phyloP scores from a whole-genome alignment of 768 basidiomycete genomes.

The Hysterangium stoloniferum region DNA sequence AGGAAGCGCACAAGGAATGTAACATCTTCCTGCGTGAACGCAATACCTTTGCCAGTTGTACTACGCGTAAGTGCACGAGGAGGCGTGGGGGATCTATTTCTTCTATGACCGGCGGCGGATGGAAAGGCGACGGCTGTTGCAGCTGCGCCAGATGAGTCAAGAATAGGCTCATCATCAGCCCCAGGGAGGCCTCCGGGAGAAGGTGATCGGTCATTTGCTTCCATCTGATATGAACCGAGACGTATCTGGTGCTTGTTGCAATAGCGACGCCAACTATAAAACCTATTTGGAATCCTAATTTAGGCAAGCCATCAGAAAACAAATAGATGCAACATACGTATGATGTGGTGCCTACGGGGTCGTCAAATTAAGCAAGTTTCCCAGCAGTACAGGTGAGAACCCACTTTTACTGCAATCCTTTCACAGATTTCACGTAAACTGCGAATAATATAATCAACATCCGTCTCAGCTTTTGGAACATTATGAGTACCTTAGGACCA shows the following conservation, averaged over 20 bases:
- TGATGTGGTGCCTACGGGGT: conserved; percentile 70
- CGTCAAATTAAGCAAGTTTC: no score
- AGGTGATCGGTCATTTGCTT: conserved; percentile 21
- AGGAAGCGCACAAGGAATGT: conserved; percentile 69
- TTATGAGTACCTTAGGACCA: conserved; percentile 59
- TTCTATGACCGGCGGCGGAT: background rate
- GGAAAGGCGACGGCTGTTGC: background rate
- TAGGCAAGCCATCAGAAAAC: background rate
- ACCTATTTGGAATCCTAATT: conserved; percentile 34
- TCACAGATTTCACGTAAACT: conserved; percentile 82
- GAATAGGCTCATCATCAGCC: conserved; percentile 6
- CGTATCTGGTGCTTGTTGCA: conserved; percentile 91
- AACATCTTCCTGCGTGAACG: conserved; percentile 80
- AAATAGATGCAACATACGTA: conserved; percentile 43
- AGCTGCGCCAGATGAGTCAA: conserved; percentile 6
- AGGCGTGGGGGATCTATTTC: conserved; percentile 66
- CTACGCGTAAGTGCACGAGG: conserved; percentile 73
- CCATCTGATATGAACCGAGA: conserved; percentile 81
- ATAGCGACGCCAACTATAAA: conserved; percentile 87
- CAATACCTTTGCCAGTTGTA: conserved; percentile 85
- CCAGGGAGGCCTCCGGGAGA: conserved; percentile 10
- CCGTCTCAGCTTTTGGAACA: conserved; percentile 1
- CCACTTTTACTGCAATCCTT: conserved; percentile 73
- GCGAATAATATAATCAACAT: no score
- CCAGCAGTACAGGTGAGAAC: no score